These are phyloP conservation scores for Tylopilus cervinicoccineus DNA, from an alignment of 768 basidiomycete species.

Conservation along the genomic window DNA sequence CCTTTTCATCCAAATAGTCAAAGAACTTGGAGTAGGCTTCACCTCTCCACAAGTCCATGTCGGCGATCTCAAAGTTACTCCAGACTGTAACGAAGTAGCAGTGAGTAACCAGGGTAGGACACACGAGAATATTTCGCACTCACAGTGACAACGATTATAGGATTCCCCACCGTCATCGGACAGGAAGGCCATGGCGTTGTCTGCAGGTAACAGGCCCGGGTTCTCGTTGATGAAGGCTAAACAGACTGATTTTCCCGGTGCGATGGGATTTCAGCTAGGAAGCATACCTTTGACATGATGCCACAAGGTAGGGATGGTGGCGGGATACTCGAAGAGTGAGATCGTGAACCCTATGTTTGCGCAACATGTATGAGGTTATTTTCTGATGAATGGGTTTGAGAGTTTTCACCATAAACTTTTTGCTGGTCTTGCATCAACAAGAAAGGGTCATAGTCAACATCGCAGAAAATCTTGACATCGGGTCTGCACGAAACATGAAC, in stretches of 20 bases:
- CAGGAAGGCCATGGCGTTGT: conserved; percentile 72
- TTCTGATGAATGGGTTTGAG: neutral
- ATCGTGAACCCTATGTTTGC: conserved; percentile 64
- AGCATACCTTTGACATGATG: conserved; percentile 57
- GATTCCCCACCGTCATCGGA: conserved; percentile 64
- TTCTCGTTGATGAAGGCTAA: conserved; percentile 67
- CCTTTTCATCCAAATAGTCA: conserved; percentile 71
- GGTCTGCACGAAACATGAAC: conserved; percentile 43
- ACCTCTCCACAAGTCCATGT: conserved; percentile 84
- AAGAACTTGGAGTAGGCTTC: conserved; percentile 85
- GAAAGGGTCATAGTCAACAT: conserved; percentile 78
- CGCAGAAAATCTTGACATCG: conserved; percentile 76
- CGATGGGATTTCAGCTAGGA: neutral
- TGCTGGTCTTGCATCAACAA: conserved; percentile 72
- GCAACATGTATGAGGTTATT: conserved; percentile 24
- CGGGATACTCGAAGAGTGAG: conserved; percentile 70
- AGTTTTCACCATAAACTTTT: conserved; percentile 69
- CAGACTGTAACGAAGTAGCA: conserved; percentile 46
- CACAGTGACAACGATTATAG: conserved; percentile 79
- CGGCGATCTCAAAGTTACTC: conserved; percentile 81
- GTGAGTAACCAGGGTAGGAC: neutral
- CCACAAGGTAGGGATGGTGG: conserved; percentile 84
- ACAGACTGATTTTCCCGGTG: neutral
- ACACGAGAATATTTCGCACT: conserved; percentile 24
- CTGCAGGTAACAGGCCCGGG: conserved; percentile 54